Evolutionary conservation across 805 yeast species (phyloP), one percentile per base, ranked within the genome.

Genomic region (Barnettozyma botsteinii): DNA sequence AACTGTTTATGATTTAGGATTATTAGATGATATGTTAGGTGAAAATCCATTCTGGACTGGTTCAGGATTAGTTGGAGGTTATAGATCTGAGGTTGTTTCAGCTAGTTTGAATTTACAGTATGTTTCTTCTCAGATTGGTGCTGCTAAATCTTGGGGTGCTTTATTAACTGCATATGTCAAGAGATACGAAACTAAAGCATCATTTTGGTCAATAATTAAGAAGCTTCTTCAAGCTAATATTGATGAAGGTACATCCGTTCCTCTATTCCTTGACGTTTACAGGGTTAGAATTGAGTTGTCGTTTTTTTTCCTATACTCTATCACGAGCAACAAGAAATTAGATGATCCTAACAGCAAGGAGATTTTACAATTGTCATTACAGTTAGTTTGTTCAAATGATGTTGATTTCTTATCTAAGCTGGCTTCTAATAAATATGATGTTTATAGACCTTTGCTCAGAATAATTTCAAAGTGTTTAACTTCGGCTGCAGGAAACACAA

Each of bases 131-230:
- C 95, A 87, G 52, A 66, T 80, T 13, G 66, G 75, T 4, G 73
- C 84, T 17, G 82, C 86, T 4, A 81, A 81, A 50, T 73, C 94
- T 0, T 78, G 85, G 73, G 88, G 91, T 36, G 87, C 93, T 2
- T 64, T 88, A 25, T 46, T 86, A 18, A 79, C 91, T 0, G 75
- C 91, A 0, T 80, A 65, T 51, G 72, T 83, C 43, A 72, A 77
- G 45, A 66, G 64, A 33, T 57, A 56, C 18, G 52, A 56, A 2
- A 43, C 47, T 0, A 59, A 62, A 4, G 43, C 55, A 8, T 55
- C 65, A 0, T 66, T 64, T 48, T 50, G 62, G 51, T 60, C 60
- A 8, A 53, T 70, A 33, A 78, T 77, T 1, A 53, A 67, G 8
- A 60, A 67, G 22, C 61, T 86, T n/a, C 61, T 88, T 29, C 64